Conservation (phyloP, 768 basidiomycete genomes). For the Psilocybe tampanensis region DNA sequence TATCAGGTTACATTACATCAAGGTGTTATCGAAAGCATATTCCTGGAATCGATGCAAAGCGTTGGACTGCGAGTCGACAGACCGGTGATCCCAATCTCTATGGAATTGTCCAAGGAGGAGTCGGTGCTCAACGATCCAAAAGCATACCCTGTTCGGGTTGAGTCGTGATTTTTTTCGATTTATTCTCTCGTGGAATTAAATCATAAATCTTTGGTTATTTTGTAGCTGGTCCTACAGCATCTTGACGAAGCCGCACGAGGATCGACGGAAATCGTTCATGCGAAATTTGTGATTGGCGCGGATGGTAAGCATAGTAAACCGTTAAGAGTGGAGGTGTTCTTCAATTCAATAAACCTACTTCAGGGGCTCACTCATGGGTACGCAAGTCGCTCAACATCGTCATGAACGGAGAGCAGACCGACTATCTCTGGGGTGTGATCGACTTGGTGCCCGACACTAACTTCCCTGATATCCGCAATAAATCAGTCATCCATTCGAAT, state of each 20-base stretch:
- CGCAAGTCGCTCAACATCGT: conserved; percentile 62
- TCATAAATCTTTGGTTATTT: no score
- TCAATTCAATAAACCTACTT: not conserved
- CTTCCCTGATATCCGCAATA: conserved; percentile 77
- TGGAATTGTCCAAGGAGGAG: conserved; percentile 47
- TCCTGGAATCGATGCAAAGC: conserved; percentile 54
- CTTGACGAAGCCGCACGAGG: conserved; percentile 34
- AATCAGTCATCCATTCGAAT: conserved; percentile 65
- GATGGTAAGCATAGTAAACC: conserved; percentile 50
- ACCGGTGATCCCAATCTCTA: conserved; percentile 48
- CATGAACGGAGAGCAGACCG: conserved; percentile 80
- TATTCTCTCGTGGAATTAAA: not conserved
- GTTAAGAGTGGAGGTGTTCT: not conserved
- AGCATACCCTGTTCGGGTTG: conserved; percentile 39
- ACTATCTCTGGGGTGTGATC: conserved; percentile 84
- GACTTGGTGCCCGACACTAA: conserved; percentile 73
- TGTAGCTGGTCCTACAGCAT: conserved; percentile 48
- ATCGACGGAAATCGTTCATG: conserved; percentile 58
- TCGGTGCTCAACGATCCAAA: conserved; percentile 42
- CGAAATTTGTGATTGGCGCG: conserved; percentile 76
- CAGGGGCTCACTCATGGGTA: conserved; percentile 86
- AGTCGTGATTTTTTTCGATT: not conserved
- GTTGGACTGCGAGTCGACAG: conserved; percentile 52
- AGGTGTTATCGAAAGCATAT: conserved; percentile 62
- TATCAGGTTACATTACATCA: conserved; percentile 60